Evolutionary conservation across 352 stramenopile genomes (phyloP).

Genomic region (Pythium oligandrum): DNA sequence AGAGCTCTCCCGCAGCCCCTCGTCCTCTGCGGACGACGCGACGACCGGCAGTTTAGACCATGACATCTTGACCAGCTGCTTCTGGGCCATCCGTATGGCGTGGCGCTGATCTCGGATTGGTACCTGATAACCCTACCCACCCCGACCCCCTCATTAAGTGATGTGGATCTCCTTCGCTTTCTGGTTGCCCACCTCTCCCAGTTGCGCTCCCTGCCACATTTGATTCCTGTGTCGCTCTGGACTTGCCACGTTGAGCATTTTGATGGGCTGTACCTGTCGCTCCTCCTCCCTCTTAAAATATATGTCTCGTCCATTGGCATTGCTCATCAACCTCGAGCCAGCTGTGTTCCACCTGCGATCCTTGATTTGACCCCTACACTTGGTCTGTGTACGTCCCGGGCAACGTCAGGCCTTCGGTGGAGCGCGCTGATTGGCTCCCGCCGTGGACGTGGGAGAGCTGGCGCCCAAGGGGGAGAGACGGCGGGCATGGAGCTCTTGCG

Average conservation of each 20-base stretch:
- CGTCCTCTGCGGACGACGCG: constrained; percentile 2
- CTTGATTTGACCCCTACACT: too few relatives aligned
- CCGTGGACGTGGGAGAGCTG: constrained; percentile 19
- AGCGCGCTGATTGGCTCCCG: constrained; percentile 17
- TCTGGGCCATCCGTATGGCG: constrained; percentile 14
- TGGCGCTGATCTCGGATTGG: not conserved
- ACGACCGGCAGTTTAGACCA: constrained; percentile 9
- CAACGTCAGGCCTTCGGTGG: too few relatives aligned
- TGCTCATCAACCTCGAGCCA: too few relatives aligned
- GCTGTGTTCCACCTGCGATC: too few relatives aligned
- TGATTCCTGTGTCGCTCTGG: constrained; percentile 14
- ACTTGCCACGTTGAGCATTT: constrained; percentile 1
- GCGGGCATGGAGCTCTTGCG: constrained; percentile 1
- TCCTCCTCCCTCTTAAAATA: constrained; percentile 11
- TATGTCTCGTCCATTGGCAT: not conserved
- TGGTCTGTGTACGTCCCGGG: too few relatives aligned
- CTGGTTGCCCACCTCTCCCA: constrained; percentile 11
- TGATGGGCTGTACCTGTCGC: constrained; percentile 15
- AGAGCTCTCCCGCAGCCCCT: too few relatives aligned
- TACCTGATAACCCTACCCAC: constrained; percentile 7
- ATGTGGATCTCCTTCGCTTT: constrained; percentile 12
- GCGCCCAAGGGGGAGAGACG: not conserved
- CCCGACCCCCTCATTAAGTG: constrained; percentile 6
- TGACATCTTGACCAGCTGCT: constrained; percentile 11
- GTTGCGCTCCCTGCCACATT: constrained; percentile 8